phyloP scores from a whole-genome alignment of 352 stramenopile genomes.

The Pythium dissotocum region DNA sequence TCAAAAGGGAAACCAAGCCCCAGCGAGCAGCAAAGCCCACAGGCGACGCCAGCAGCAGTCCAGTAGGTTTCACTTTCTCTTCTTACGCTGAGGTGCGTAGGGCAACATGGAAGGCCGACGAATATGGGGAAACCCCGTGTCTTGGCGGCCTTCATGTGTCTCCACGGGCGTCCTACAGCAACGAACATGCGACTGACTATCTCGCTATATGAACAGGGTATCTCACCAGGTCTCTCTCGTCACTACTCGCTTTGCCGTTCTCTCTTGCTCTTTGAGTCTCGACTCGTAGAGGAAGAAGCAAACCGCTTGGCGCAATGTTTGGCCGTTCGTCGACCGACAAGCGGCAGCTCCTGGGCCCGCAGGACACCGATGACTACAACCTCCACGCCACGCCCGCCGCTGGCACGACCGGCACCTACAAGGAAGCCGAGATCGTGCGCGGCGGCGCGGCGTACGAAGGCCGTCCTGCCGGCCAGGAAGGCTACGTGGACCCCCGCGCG shows the following conservation, averaged over 20 bases:
- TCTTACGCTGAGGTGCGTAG: constrained; percentile 26
- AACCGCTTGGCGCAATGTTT: constrained; percentile 39
- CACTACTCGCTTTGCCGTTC: constrained; percentile 10
- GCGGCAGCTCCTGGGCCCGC: constrained; percentile 33
- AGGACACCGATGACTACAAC: constrained; percentile 54
- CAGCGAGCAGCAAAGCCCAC: background rate
- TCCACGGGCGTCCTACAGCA: background rate
- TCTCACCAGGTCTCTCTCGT: constrained; percentile 23
- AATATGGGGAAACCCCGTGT: background rate
- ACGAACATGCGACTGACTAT: constrained; percentile 1
- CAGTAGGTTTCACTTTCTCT: constrained; percentile 22
- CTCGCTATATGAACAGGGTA: constrained; percentile 13
- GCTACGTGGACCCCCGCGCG: constrained; percentile 64
- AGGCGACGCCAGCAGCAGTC: background rate
- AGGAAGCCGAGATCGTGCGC: constrained; percentile 49
- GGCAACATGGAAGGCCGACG: background rate
- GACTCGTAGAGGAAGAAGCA: too few relatives aligned
- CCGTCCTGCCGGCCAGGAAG: constrained; percentile 48
- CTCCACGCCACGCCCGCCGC: constrained; percentile 68
- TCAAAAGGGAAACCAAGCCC: constrained; percentile 6
- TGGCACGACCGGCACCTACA: constrained; percentile 20
- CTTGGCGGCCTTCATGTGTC: background rate
- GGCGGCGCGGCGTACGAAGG: constrained; percentile 49
- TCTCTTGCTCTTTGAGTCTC: too few relatives aligned
- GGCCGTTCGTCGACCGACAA: constrained; percentile 36